phyloP scores from a whole-genome alignment of 2,329 filamentous ascomycete genomes.

The Aspergillus tubingensis region DNA sequence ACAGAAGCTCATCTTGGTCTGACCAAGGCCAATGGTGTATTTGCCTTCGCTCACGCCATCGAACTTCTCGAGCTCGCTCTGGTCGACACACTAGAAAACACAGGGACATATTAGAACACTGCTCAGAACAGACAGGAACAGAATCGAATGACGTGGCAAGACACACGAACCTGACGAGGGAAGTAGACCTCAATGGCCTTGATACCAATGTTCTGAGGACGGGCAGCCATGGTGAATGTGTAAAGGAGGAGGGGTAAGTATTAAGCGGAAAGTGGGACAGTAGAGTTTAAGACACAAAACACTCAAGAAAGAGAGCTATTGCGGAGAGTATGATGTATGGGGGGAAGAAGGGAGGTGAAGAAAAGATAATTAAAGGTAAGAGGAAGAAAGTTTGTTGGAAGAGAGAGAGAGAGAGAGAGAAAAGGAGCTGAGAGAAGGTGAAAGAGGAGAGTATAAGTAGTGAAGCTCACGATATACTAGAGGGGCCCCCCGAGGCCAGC shows the following conservation, averaged over 20 bases:
- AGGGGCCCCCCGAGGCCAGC: neutral
- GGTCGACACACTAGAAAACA: slow-evolving; percentile 71
- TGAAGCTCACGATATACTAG: neutral
- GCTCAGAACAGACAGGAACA: slow-evolving; percentile 9
- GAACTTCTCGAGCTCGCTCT: slow-evolving; percentile 80
- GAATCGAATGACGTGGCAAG: neutral
- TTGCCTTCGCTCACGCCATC: slow-evolving; percentile 80
- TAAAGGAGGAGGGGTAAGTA: slow-evolving; percentile 13
- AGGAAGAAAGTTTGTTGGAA: neutral
- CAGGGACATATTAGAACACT: slow-evolving; percentile 15
- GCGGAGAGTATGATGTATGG: neutral
- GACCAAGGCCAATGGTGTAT: slow-evolving; percentile 87
- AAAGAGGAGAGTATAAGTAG: slow-evolving; percentile 19
- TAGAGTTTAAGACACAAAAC: slow-evolving; percentile 7
- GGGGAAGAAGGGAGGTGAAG: neutral
- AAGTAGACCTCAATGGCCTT: slow-evolving; percentile 92
- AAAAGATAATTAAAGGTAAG: slow-evolving; percentile 6
- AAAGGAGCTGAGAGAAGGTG: slow-evolving; percentile 16
- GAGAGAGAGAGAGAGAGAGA: slow-evolving; percentile 14
- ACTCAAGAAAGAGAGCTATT: slow-evolving; percentile 2
- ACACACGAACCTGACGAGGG: slow-evolving; percentile 71
- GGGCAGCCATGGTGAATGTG: slow-evolving; percentile 63
- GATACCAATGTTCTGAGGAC: slow-evolving; percentile 85
- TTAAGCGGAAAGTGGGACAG: slow-evolving; percentile 13
- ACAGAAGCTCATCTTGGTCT: slow-evolving; percentile 91